phyloP scores from a whole-genome alignment of 1,284 basidiomycete genomes.

The Vanrija pseudolonga region DNA sequence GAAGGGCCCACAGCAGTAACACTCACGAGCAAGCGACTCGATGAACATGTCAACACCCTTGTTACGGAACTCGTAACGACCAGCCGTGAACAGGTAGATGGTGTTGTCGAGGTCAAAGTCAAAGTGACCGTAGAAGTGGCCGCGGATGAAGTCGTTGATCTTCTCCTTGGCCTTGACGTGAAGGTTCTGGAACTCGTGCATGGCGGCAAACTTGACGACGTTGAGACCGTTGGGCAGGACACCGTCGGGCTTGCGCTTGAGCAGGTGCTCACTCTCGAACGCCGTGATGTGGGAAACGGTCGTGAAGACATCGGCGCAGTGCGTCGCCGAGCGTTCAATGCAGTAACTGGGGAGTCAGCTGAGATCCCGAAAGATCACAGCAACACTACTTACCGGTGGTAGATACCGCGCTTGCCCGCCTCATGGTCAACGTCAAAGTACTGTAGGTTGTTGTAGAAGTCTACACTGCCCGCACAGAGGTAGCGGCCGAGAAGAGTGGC shows the following conservation, averaged over 20 bases:
- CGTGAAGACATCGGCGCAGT: conserved; percentile 96
- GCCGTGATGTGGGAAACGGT: conserved; percentile 98
- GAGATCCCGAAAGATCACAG: too few species aligned
- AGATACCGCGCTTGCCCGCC: conserved; percentile 95
- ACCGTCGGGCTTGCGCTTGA: conserved; percentile 97
- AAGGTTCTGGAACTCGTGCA: conserved; percentile 96
- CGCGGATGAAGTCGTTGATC: conserved; percentile 95
- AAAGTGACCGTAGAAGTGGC: conserved; percentile 97
- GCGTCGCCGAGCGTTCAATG: conserved; percentile 89
- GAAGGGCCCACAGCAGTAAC: not conserved
- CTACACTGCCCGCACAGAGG: conserved; percentile 93
- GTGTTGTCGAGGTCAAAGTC: conserved; percentile 96
- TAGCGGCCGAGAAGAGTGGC: conserved; percentile 98
- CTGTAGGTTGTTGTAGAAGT: conserved; percentile 99
- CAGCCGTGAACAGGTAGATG: conserved; percentile 98
- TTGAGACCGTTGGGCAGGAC: conserved; percentile 98
- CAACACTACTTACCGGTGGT: conserved; percentile 54
- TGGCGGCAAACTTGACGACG: conserved; percentile 91
- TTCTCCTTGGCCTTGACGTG: conserved; percentile 90
- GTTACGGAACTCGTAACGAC: conserved; percentile 97
- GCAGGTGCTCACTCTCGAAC: conserved; percentile 90
- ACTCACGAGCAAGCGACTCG: conserved; percentile 79
- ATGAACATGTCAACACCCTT: conserved; percentile 99
- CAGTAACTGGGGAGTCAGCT: conserved; percentile 70
- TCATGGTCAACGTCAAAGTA: conserved; percentile 99